Evolutionary conservation across 164 flowering plant species (phyloP), one percentile per base, ranked within the genome.

Genomic region (Liriodendron chinense): DNA sequence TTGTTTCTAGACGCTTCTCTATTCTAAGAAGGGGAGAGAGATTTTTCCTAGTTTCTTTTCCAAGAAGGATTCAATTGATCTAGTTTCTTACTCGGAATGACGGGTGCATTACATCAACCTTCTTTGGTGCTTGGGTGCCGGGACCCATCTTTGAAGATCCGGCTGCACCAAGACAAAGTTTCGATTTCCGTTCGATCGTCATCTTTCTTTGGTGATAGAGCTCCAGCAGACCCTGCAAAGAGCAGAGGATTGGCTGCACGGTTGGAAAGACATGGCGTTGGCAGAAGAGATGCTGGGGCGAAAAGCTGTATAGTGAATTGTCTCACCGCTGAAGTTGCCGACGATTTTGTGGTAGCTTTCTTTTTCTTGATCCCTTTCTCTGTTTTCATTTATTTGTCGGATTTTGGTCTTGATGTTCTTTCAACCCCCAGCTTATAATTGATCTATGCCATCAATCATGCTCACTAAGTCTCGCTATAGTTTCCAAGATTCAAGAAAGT

Each of bases 191-290:
- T 65, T 65, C 71, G 65, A 56, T 70, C 75, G 21, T 79, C 80
- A n/a, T 49, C 78, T 34, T 74, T 83, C 57, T 67, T 71, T 25
- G 81, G 83, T 13, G 71, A 49, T 56, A 72, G 68, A 74, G 2
- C 67, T 20, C 16, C 22, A 12, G 4, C 23, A 28, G 76, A 26
- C 48, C 56, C 25, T 47, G 53, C 69, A 2, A 59, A 59, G 57
- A 47, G 62, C 47, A n/a, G 56, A 12, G 50, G 71, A 34, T 68
- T 20, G 12, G 78, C 74, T 12, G 65, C 73, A 47, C 77, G 48
- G 48, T 24, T 81, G 2, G 59, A 71, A 47, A 75, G 69, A 63
- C 28, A 53, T n/a, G 70, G 63, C 21, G 26, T 47, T 10, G 23
- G 64, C 56, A 71, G 65, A 34, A 78, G 14, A 65, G n/a, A 67